phyloP scores from a whole-genome alignment of 108 stramenopile genomes.

The Pseudonitzschia multistriata region DNA sequence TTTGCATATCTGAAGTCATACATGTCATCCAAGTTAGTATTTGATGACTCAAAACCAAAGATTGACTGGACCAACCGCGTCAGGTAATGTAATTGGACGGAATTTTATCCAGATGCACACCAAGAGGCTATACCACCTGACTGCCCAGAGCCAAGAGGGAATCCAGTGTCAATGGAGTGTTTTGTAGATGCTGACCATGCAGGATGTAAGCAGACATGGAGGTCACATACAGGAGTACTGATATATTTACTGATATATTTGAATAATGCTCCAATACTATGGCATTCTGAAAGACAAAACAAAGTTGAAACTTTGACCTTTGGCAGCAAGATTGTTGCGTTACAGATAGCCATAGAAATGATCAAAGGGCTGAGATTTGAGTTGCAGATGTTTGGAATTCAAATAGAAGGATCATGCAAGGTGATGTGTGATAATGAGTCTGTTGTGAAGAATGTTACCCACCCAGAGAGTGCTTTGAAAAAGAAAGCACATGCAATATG shows the following conservation, averaged over 20 bases:
- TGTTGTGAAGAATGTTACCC: slow-evolving; percentile 25
- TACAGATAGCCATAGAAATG: slow-evolving; percentile 13
- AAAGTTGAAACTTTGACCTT: slow-evolving; percentile 54
- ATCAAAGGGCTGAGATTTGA: slow-evolving; percentile 47
- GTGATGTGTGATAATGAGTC: slow-evolving; percentile 35
- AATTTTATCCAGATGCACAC: too few species aligned
- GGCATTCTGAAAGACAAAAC: slow-evolving; percentile 50
- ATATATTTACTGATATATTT: slow-evolving; percentile 54
- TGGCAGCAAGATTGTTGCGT: slow-evolving; percentile 46
- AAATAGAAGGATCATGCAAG: slow-evolving; percentile 29
- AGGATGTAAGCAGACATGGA: slow-evolving; percentile 40
- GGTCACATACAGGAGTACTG: slow-evolving; percentile 53
- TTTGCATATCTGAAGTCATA: slow-evolving; percentile 30
- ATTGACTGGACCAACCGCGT: slow-evolving; percentile 2
- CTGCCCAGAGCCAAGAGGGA: too few species aligned
- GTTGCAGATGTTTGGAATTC: slow-evolving; percentile 58
- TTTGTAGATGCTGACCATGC: slow-evolving; percentile 63
- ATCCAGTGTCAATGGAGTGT: not conserved
- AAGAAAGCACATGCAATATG: slow-evolving; percentile 51
- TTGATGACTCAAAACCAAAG: slow-evolving; percentile 24
- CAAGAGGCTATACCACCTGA: too few species aligned
- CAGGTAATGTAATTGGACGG: not conserved
- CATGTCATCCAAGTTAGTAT: slow-evolving; percentile 25
- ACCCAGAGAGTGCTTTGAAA: slow-evolving; percentile 51
- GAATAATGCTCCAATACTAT: slow-evolving; percentile 47